Percentiles rank a stretch among this genome's conserved stretches.
These are phyloP conservation scores for Ogataea naganishii DNA, from an alignment of 805 yeast species.

Conservation along the genomic window DNA sequence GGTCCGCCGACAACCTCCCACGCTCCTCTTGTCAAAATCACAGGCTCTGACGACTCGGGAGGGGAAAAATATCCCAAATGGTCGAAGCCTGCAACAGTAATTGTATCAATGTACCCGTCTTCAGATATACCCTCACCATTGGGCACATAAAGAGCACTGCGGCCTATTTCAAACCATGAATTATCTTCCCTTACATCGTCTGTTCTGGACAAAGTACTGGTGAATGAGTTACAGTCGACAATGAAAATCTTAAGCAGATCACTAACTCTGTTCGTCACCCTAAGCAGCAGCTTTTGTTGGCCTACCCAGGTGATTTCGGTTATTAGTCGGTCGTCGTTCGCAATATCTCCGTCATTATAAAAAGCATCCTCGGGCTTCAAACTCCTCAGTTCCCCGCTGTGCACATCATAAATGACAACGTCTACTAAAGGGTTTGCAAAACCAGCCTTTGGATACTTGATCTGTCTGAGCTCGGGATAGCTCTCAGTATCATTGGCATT, in stretches of 20 bases:
- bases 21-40: constrained; percentile 58
- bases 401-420: constrained; percentile 35
- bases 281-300: constrained; percentile 37
- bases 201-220: constrained; percentile 35
- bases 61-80: constrained; percentile 86
- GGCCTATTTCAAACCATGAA: constrained; percentile 75
- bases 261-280: constrained; percentile 57
- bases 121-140: constrained; percentile 34
- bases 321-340: constrained; percentile 38
- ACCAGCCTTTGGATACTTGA: constrained; percentile 86
- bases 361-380: constrained; percentile 24
- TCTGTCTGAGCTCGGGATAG: constrained; percentile 52
- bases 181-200: constrained; percentile 36
- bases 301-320: constrained; percentile 73
- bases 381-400: constrained; percentile 11
- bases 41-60: constrained; percentile 44
- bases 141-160: constrained; percentile 52
- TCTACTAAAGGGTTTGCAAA: constrained; percentile 62
- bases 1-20: constrained; percentile 90
- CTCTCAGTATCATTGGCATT: constrained; percentile 23
- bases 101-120: constrained; percentile 79
- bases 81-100: constrained; percentile 49
- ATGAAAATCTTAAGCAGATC: constrained; percentile 52
- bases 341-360: constrained; percentile 31
- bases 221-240: constrained; percentile 33